Evolutionary conservation across 805 yeast species (phyloP).

Genomic region (Maudiozyma bulderi): DNA sequence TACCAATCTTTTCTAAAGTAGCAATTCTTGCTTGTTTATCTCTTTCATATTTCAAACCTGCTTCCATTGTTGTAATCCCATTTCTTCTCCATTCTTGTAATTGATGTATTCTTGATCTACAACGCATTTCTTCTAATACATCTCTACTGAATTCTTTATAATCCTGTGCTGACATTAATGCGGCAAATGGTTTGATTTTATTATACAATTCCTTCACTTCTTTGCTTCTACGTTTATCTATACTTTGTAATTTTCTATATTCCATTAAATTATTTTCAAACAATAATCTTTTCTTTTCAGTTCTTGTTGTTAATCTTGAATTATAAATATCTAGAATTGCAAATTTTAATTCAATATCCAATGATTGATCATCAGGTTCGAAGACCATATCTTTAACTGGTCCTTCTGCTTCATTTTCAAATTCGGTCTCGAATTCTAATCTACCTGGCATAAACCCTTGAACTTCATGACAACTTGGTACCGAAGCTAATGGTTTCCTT

Average conservation of each 20-base stretch:
- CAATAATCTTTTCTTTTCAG: conserved; percentile 80
- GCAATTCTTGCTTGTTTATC: conserved; percentile 66
- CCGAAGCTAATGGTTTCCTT: conserved; percentile 81
- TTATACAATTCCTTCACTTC: conserved; percentile 81
- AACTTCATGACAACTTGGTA: conserved; percentile 91
- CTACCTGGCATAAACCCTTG: conserved; percentile 99
- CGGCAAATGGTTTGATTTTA: conserved; percentile 69
- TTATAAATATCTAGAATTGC: conserved; percentile 84
- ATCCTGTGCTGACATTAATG: conserved; percentile 73
- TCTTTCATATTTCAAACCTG: conserved; percentile 77
- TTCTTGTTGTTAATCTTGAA: conserved; percentile 79
- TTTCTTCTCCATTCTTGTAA: conserved; percentile 88
- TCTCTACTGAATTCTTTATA: conserved; percentile 67
- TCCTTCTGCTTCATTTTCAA: conserved; percentile 92
- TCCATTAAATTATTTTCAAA: conserved; percentile 72
- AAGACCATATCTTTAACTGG: conserved; percentile 92
- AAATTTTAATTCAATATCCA: conserved; percentile 83
- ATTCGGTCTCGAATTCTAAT: conserved; percentile 90
- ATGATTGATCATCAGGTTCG: conserved; percentile 83
- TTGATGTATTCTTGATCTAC: conserved; percentile 75
- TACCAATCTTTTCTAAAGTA: conserved; percentile 47
- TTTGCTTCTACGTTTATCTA: conserved; percentile 77
- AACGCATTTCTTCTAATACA: conserved; percentile 64
- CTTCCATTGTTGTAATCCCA: conserved; percentile 78
- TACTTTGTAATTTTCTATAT: conserved; percentile 68